Conservation (phyloP, 2,329 filamentous ascomycete genomes). For the Didymella segeticola region DNA sequence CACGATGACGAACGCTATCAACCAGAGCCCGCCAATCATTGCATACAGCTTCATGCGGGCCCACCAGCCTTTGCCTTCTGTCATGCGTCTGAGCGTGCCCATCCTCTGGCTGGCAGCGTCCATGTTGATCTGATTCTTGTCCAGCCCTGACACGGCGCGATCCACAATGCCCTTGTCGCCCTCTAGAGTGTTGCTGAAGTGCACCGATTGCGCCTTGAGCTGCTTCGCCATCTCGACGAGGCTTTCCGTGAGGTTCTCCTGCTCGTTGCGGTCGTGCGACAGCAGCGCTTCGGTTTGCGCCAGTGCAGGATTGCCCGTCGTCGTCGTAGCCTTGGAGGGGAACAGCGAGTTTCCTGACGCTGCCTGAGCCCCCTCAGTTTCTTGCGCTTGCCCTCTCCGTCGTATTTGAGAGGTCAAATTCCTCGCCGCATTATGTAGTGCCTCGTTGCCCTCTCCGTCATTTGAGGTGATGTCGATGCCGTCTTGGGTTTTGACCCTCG, state of each 20-base stretch:
- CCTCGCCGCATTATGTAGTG: conserved; percentile 43
- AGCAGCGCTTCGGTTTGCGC: conserved; percentile 69
- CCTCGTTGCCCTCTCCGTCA: conserved; percentile 39
- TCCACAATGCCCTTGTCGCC: conserved; percentile 75
- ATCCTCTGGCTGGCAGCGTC: conserved; percentile 78
- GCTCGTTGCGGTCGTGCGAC: conserved; percentile 78
- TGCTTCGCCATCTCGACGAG: conserved; percentile 81
- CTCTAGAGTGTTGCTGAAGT: conserved; percentile 75
- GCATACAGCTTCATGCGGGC: conserved; percentile 83
- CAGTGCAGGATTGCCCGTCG: conserved; percentile 35
- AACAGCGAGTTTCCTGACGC: conserved; percentile 51
- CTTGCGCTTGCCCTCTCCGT: conserved; percentile 35
- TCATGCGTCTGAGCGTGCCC: conserved; percentile 78
- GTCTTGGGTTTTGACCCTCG: conserved; percentile 43
- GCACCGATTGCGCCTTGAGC: conserved; percentile 76
- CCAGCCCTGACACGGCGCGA: conserved; percentile 75
- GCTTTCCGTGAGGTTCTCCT: conserved; percentile 80
- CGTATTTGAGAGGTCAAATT: conserved; percentile 45
- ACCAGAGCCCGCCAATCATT: conserved; percentile 82
- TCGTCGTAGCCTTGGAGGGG: conserved; percentile 42
- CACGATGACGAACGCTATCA: conserved; percentile 79
- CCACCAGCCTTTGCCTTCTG: conserved; percentile 88
- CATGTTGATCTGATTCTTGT: conserved; percentile 77
- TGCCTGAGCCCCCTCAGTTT: conserved; percentile 30
- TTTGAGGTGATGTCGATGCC: conserved; percentile 41